Conservation (phyloP, 1,139 yeast species). For the Sugiyamaella xylanicola region DNA sequence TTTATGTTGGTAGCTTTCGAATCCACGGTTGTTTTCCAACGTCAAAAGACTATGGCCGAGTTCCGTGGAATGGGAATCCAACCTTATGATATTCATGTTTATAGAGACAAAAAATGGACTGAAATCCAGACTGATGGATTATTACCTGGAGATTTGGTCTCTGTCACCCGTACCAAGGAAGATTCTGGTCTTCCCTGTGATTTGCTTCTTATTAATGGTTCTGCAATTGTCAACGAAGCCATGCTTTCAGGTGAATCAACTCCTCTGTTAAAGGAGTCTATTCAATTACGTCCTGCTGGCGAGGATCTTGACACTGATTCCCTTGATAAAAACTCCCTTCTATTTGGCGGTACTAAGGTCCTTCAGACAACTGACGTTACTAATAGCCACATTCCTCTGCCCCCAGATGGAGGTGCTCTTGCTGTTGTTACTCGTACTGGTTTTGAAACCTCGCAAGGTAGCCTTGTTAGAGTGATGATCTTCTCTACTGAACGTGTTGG, state of each 20-base stretch:
- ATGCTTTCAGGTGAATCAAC: slow-evolving; percentile 99
- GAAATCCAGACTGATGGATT: slow-evolving; percentile 70
- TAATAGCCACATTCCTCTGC: slow-evolving; percentile 47
- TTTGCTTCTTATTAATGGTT: slow-evolving; percentile 77
- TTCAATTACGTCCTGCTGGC: slow-evolving; percentile 73
- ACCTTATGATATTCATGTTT: slow-evolving; percentile 77
- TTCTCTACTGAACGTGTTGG: slow-evolving; percentile 96
- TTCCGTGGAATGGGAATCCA: slow-evolving; percentile 97
- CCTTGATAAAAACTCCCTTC: slow-evolving; percentile 80
- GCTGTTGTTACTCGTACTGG: slow-evolving; percentile 94
- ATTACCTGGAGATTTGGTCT: slow-evolving; percentile 90
- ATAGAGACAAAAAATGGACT: slow-evolving; percentile 71
- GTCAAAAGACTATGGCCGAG: slow-evolving; percentile 91
- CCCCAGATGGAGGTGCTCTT: slow-evolving; percentile 89
- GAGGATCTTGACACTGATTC: slow-evolving; percentile 76
- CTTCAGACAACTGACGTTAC: slow-evolving; percentile 82
- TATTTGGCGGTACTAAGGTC: slow-evolving; percentile 97
- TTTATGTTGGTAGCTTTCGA: slow-evolving; percentile 94
- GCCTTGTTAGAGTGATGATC: slow-evolving; percentile 96
- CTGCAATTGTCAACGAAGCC: slow-evolving; percentile 94
- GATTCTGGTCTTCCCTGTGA: slow-evolving; percentile 98
- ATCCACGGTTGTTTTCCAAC: slow-evolving; percentile 87
- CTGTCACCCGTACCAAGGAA: slow-evolving; percentile 83
- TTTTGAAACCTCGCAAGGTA: slow-evolving; percentile 97
- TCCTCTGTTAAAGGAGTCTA: slow-evolving; percentile 90